Conservation (phyloP, 768 basidiomycete genomes). For the Boletus sensibilis region DNA sequence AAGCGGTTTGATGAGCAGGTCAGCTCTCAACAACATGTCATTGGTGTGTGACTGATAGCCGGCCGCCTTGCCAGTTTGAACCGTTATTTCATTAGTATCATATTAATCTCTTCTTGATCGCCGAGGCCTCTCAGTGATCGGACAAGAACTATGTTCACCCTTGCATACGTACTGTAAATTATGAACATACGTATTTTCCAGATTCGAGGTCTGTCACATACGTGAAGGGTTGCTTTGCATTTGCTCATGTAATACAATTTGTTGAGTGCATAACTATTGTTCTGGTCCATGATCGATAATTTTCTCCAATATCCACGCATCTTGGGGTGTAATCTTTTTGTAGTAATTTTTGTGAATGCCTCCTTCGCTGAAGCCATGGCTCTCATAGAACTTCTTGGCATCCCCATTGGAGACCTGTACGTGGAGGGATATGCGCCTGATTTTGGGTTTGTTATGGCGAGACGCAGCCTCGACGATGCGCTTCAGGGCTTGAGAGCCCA, state of each 20-base stretch:
- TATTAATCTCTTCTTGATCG: slow-evolving; percentile 25
- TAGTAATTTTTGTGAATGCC: slow-evolving; percentile 74
- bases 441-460: slow-evolving; percentile 55
- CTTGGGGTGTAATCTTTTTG: slow-evolving; percentile 82
- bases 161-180: slow-evolving; percentile 31
- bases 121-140: slow-evolving; percentile 12
- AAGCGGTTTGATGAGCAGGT: slow-evolving; percentile 16
- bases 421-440: slow-evolving; percentile 75
- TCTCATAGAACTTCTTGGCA: slow-evolving; percentile 81
- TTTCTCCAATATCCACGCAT: slow-evolving; percentile 86
- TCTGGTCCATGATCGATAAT: slow-evolving; percentile 35
- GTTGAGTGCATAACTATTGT: slow-evolving; percentile 24
- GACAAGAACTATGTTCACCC: slow-evolving; percentile 22
- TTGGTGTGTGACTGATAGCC: slow-evolving; percentile 22
- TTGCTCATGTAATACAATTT: slow-evolving; percentile 27
- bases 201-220: slow-evolving; percentile 16
- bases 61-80: slow-evolving; percentile 18
- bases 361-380: slow-evolving; percentile 73
- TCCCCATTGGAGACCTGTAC: slow-evolving; percentile 80
- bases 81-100: slow-evolving; percentile 23
- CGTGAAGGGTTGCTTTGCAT: slow-evolving; percentile 4
- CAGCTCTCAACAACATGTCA: slow-evolving; percentile 12
- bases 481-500: slow-evolving; percentile 73
- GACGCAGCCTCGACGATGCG: slow-evolving; percentile 64
- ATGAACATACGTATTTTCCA: slow-evolving; percentile 25